Evolutionary conservation across 2,329 filamentous ascomycete species (phyloP).

Genomic region (Aspergillus intermedius): DNA sequence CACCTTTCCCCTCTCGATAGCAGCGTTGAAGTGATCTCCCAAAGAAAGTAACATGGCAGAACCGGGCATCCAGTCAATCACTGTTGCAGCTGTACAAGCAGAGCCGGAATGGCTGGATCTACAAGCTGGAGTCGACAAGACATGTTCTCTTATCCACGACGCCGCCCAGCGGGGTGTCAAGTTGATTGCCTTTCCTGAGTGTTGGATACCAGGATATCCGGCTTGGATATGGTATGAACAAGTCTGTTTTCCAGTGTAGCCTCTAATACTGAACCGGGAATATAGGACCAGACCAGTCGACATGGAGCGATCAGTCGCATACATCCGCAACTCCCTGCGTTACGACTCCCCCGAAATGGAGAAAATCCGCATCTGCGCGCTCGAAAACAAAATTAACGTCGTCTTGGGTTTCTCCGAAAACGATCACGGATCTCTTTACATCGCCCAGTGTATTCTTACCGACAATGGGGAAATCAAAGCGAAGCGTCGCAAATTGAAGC

Average conservation of each 20-base stretch:
- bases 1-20: too few relatives aligned
- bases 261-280: neutral
- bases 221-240: conserved; percentile 37
- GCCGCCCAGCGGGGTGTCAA: conserved; percentile 50
- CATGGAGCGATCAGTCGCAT: conserved; percentile 21
- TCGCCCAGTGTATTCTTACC: conserved; percentile 42
- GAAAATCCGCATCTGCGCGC: conserved; percentile 28
- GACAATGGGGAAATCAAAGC: conserved; percentile 35
- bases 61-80: neutral
- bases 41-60: too few relatives aligned
- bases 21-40: too few relatives aligned
- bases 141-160: conserved; percentile 50
- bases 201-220: conserved; percentile 53
- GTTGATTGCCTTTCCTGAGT: conserved; percentile 51
- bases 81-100: conserved; percentile 36
- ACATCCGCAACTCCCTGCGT: conserved; percentile 28
- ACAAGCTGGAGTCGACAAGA: conserved; percentile 49
- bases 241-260: too few relatives aligned
- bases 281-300: conserved; percentile 29
- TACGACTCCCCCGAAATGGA: conserved; percentile 32
- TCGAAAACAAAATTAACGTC: conserved; percentile 36
- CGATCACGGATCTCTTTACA: conserved; percentile 36
- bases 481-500: conserved; percentile 47
- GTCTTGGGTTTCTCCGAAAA: conserved; percentile 42
- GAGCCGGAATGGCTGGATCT: conserved; percentile 59